Evolutionary conservation across 2,329 filamentous ascomycete species (phyloP).

Genomic region (Samsoniella hepiali): DNA sequence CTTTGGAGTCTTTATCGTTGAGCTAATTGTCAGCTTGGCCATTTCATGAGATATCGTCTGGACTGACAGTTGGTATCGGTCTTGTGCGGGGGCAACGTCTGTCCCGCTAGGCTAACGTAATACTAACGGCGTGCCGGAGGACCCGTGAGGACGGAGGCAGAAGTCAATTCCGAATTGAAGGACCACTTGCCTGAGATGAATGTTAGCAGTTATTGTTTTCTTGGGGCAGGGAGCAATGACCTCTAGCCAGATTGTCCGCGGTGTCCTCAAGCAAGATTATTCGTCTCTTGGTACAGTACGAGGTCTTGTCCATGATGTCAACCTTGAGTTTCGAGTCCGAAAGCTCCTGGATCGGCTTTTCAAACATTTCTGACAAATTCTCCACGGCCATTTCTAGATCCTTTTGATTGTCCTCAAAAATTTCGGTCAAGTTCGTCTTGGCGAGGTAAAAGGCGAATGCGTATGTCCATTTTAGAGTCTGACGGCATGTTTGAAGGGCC

Average conservation of each 20-base stretch:
- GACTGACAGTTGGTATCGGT: too few species aligned
- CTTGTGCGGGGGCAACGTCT: neutral
- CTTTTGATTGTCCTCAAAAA: constrained; percentile 98
- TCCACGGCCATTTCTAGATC: constrained; percentile 97
- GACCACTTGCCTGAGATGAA: constrained; percentile 43
- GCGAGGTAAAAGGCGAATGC: constrained; percentile 98
- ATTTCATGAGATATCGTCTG: too few species aligned
- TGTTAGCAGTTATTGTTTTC: constrained; percentile 26
- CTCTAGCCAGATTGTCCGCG: constrained; percentile 83
- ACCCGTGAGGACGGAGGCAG: constrained; percentile 15
- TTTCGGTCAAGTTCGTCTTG: constrained; percentile 91
- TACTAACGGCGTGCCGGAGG: neutral
- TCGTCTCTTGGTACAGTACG: constrained; percentile 90
- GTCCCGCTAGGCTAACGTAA: neutral
- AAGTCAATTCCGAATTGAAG: constrained; percentile 36
- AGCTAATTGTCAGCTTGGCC: too few species aligned
- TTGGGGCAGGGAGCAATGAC: constrained; percentile 43
- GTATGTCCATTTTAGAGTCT: constrained; percentile 99
- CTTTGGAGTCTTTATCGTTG: neutral
- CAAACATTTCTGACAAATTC: constrained; percentile 97
- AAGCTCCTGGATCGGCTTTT: constrained; percentile 88
- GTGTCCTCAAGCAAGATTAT: constrained; percentile 90
- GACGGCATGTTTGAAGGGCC: constrained; percentile 91
- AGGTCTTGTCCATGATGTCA: constrained; percentile 97
- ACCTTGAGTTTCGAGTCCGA: constrained; percentile 87